phyloP scores from a whole-genome alignment of 73 alveolate genomes.

The Paramecium sonneborni region DNA sequence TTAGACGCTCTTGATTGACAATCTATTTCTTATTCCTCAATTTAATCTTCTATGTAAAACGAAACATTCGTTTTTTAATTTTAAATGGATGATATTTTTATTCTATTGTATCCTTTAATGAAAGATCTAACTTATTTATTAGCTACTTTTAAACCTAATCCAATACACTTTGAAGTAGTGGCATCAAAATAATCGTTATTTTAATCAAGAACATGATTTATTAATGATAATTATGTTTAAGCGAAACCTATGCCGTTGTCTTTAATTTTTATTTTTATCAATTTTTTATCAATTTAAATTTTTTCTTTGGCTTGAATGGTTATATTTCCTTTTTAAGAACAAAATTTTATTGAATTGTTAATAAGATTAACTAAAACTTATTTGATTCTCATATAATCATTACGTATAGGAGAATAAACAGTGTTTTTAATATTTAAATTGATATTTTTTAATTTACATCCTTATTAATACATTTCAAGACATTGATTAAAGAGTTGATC shows the following conservation, averaged over 20 bases:
- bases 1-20: background rate
- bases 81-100: background rate
- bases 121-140: background rate
- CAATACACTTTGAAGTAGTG: background rate
- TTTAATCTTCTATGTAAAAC: background rate
- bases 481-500: background rate
- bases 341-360: conserved; percentile 17
- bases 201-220: background rate
- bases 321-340: background rate
- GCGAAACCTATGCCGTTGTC: background rate
- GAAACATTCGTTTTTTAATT: background rate
- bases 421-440: background rate
- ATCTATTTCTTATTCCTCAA: background rate
- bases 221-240: background rate
- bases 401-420: background rate
- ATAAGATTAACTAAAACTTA: conserved; percentile 13
- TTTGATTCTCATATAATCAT: background rate
- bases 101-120: background rate
- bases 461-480: background rate
- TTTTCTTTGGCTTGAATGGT: background rate
- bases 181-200: conserved; percentile 9
- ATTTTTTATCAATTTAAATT: background rate
- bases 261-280: background rate
- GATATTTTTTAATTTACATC: background rate
- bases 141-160: conserved; percentile 48